phyloP scores from a whole-genome alignment of 2,329 filamentous ascomycete genomes.

The Dactylellina drechsleri region DNA sequence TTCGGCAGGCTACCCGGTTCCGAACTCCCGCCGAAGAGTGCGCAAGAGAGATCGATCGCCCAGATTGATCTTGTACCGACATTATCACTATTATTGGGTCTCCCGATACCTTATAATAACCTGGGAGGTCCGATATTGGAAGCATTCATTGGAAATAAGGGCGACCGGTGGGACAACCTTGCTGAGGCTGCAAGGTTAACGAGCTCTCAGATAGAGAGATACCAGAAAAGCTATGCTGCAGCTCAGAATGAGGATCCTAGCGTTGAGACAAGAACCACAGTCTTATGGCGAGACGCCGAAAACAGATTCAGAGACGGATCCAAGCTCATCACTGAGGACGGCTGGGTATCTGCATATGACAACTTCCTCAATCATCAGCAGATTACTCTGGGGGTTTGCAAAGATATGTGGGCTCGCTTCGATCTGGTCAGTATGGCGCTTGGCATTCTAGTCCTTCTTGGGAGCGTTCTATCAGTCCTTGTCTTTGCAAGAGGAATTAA shows the following conservation, averaged over 20 bases:
- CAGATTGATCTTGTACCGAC: conserved; percentile 98
- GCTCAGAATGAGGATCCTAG: conserved; percentile 75
- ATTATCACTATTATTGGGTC: conserved; percentile 82
- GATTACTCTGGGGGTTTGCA: conserved; percentile 81
- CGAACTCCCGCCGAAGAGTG: conserved; percentile 68
- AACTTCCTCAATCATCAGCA: conserved; percentile 79
- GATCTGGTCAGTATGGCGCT: conserved; percentile 85
- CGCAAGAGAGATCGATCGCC: conserved; percentile 74
- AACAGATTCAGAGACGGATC: conserved; percentile 62
- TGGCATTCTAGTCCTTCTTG: conserved; percentile 76
- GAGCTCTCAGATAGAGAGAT: conserved; percentile 86
- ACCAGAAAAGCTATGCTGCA: conserved; percentile 82
- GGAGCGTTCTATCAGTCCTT: conserved; percentile 74
- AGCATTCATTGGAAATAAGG: conserved; percentile 79
- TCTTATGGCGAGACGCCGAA: conserved; percentile 71
- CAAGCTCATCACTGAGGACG: conserved; percentile 59
- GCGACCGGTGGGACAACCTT: conserved; percentile 78
- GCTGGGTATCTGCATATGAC: conserved; percentile 62
- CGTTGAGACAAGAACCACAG: conserved; percentile 67
- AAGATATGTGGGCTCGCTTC: conserved; percentile 89
- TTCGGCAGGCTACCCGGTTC: conserved; percentile 75
- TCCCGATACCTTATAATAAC: conserved; percentile 96
- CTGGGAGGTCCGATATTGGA: conserved; percentile 92
- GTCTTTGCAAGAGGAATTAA: conserved; percentile 74
- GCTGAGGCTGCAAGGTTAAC: conserved; percentile 79